These are phyloP conservation scores for Limtongia smithiae DNA, from an alignment of 805 yeast genomes.

Conservation along the genomic window DNA sequence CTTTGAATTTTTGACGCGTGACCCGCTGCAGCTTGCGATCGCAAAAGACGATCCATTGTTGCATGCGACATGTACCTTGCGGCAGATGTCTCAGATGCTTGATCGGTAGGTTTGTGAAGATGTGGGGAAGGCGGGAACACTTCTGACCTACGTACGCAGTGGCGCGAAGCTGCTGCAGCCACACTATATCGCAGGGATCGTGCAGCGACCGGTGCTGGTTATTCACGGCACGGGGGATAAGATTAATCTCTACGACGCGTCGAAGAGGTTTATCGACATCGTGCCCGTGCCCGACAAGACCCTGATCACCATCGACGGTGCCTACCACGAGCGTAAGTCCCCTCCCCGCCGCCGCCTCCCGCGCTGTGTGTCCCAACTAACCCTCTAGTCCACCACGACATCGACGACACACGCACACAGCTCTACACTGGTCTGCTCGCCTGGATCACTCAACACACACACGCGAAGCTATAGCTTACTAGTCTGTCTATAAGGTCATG, in stretches of 20 bases:
- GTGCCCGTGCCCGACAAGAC: slow-evolving; percentile 30
- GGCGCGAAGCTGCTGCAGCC: slow-evolving; percentile 37
- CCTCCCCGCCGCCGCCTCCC: neutral
- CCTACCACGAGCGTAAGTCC: slow-evolving; percentile 29
- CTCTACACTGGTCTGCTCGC: slow-evolving; percentile 1
- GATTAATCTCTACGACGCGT: slow-evolving; percentile 23
- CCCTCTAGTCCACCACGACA: slow-evolving; percentile 7
- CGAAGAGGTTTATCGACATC: slow-evolving; percentile 28
- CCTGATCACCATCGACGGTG: slow-evolving; percentile 27
- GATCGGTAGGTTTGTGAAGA: slow-evolving; percentile 6
- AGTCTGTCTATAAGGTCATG: too few relatives aligned
- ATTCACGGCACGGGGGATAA: slow-evolving; percentile 36
- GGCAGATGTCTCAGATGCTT: slow-evolving; percentile 37
- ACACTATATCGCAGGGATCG: slow-evolving; percentile 31
- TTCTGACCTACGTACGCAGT: slow-evolving; percentile 27
- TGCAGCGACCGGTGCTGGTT: slow-evolving; percentile 38
- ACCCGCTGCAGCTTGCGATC: slow-evolving; percentile 29
- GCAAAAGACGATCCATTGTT: slow-evolving; percentile 34
- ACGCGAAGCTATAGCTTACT: too few relatives aligned
- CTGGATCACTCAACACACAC: neutral
- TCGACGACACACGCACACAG: slow-evolving; percentile 1
- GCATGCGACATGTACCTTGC: slow-evolving; percentile 33
- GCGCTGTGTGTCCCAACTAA: neutral
- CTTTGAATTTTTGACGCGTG: slow-evolving; percentile 33
- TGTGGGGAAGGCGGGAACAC: neutral